A percentile compares a stretch with the other conserved stretches of the same genome.
These are phyloP conservation scores for Isatis lusitanica DNA, from an alignment of 441 rosid species.

Conservation along the genomic window DNA sequence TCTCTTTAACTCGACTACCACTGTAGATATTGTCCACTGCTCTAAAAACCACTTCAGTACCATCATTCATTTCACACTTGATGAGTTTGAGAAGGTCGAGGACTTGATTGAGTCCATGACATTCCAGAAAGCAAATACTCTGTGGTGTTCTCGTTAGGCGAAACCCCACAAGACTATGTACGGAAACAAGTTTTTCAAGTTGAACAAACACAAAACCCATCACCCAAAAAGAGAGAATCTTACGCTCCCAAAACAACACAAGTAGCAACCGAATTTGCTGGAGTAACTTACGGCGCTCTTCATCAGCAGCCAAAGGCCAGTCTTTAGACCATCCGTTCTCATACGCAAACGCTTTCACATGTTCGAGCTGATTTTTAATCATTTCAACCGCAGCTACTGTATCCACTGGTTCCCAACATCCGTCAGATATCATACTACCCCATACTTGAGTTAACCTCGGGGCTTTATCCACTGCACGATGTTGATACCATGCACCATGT, in stretches of 20 bases:
- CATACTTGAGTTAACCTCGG: not conserved
- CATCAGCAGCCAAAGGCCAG: constrained; percentile 18
- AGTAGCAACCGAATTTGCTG: not conserved
- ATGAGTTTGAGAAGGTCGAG: constrained; percentile 3
- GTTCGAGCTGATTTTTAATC: not conserved
- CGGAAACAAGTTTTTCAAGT: constrained; percentile 8
- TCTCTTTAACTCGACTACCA: constrained; percentile 21
- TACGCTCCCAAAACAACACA: not conserved
- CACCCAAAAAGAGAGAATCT: constrained; percentile 21
- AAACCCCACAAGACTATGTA: not conserved
- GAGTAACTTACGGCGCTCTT: constrained; percentile 8
- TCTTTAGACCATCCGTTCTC: constrained; percentile 29
- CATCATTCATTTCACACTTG: constrained; percentile 18
- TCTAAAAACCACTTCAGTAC: not conserved
- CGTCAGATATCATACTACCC: constrained; percentile 3
- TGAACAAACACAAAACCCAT: not conserved
- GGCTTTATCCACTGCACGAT: not conserved
- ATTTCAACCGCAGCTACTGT: constrained; percentile 13
- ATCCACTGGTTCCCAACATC: constrained; percentile 24
- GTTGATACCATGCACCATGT: constrained; percentile 2
- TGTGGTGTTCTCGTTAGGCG: constrained; percentile 26
- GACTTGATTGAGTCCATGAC: constrained; percentile 2
- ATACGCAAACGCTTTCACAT: constrained; percentile 17
- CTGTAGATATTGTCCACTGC: not conserved
- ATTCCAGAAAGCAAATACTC: constrained; percentile 21